Evolutionary conservation across 140 eudicot genomes (phyloP), one percentile per base, ranked within the genome.

Genomic region (Bidens hawaiensis): DNA sequence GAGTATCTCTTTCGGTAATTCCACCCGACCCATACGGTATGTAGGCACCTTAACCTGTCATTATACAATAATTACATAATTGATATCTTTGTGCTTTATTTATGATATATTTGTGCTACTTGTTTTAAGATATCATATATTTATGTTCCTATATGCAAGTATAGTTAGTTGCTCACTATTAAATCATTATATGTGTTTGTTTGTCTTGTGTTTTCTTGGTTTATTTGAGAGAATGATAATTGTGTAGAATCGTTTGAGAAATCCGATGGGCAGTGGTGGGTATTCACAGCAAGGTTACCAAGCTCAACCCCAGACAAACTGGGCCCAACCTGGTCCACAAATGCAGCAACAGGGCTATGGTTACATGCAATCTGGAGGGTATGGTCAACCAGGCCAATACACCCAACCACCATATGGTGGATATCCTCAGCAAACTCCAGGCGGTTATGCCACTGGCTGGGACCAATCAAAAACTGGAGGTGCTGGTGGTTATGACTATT

Each of bases 201-300:
- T 65, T 65, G 33, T 49, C 8, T 6, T 42, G 13, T 15, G 23
- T n/a, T n/a, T 79, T 69, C 67, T 61, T 65, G 75, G 74, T 81
- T 83, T 49, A 81, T 82, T 58, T 79, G 77, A 61, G 69, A 79
- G 66, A 10, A 72, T 67, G 18, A 72, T 70, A 19, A 17, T 62
- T 71, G 30, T 87, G 95, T 93, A 91, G 99, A 91, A 91, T 73
- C 96, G 95, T 46, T 42, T 62, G 47, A 79, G 99, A 85, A 85
- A 83, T 60, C 79, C 84, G 40, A 82, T 82, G 83, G 73, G 69
- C 38, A 86, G 85, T 30, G 85, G 91, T 17, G 97, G 94, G 62
- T 91, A 84, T 71, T 68, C 90, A 68, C 98, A 87, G 57, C 97
- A 90, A 79, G 88, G 96, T 26, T 91, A 91, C 77, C 98, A 91